Base-by-base conservation (phyloP, 371 early-diverging fungal species). In the Rhizopus arrhizus region DNA sequence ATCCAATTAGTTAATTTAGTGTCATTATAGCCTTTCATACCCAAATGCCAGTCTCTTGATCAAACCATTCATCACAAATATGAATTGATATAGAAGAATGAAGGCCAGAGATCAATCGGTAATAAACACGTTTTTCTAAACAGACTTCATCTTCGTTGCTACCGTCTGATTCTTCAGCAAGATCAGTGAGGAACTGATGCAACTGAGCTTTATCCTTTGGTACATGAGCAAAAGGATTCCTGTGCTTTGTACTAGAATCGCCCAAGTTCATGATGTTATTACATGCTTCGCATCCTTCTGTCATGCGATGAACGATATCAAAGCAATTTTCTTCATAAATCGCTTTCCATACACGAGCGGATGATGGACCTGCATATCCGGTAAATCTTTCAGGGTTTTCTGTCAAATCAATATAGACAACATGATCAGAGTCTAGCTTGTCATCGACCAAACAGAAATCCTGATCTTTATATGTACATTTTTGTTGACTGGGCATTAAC, bases 41-140 rank as follows among this genome's bases (percentile, higher is more conserved):
- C 98, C 98, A 98, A 68, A 80, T 73, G 13, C 92, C 91, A 3
- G 94, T 91, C 0, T 87, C 88, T 55, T 85, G 77, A 66, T 98
- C 85, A 65, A 94, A 88, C 78, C 88, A 92, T 70, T 97, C 90
- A 53, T 92, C 84, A 69, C 97, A 97, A 43, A 99, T 92, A 73
- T 99, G 98, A 22, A 94, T 92, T 0, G 98, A 97, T n/a, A 97
- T 96, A 22, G 98, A 97, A 0, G 97, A 83, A 67, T 99, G 99
- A 16, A 99, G 82, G 2, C 94, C 99, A 31, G 97, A 97, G 11
- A 99, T 87, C 31, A 95, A 69, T 11, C 91, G 85, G 77, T 97
- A 96, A 67, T 95, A 98, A 4, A 95, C 89, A 9, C 93, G 84
- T 68, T 95, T 94, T 73, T 98, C 99, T 16, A 87, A 75, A 59